Conservation (phyloP, 1,284 basidiomycete species). For the Cystobasidium slooffiae region DNA sequence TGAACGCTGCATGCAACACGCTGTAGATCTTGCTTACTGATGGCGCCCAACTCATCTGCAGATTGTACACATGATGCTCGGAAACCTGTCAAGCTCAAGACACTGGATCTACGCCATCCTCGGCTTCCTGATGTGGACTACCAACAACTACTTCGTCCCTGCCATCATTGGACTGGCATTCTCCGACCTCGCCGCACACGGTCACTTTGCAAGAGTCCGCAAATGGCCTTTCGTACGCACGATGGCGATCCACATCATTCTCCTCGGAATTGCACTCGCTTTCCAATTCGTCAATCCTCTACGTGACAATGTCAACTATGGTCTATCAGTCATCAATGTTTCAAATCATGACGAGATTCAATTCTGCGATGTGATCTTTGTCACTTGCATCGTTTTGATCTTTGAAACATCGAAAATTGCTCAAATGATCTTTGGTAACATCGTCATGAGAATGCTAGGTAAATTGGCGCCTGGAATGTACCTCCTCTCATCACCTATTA, state of each 20-base stretch:
- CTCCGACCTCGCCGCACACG: constrained; percentile 56
- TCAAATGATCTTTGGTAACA: constrained; percentile 54
- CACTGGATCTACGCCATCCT: constrained; percentile 56
- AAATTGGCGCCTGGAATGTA: constrained; percentile 54
- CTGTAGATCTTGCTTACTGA: background rate
- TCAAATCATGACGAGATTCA: constrained; percentile 53
- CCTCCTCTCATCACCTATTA: constrained; percentile 54
- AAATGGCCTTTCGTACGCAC: constrained; percentile 51
- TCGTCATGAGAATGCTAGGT: constrained; percentile 54
- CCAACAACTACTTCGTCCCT: constrained; percentile 55
- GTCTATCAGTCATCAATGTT: constrained; percentile 53
- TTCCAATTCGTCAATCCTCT: constrained; percentile 54
- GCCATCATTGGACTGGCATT: constrained; percentile 53
- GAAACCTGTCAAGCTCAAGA: constrained; percentile 55
- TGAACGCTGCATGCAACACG: background rate
- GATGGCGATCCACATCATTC: constrained; percentile 50
- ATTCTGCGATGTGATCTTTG: constrained; percentile 55
- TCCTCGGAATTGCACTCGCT: constrained; percentile 52
- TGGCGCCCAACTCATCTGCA: background rate
- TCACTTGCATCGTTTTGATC: constrained; percentile 52
- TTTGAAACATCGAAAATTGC: constrained; percentile 54
- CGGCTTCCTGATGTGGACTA: constrained; percentile 55
- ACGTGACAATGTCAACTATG: constrained; percentile 55
- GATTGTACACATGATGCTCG: constrained; percentile 55
- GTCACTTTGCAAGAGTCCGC: constrained; percentile 53